Percentiles rank a stretch among this genome's conserved stretches.
Evolutionary conservation across 1,284 basidiomycete genomes (phyloP).

Genomic region (Tilletia walkeri): DNA sequence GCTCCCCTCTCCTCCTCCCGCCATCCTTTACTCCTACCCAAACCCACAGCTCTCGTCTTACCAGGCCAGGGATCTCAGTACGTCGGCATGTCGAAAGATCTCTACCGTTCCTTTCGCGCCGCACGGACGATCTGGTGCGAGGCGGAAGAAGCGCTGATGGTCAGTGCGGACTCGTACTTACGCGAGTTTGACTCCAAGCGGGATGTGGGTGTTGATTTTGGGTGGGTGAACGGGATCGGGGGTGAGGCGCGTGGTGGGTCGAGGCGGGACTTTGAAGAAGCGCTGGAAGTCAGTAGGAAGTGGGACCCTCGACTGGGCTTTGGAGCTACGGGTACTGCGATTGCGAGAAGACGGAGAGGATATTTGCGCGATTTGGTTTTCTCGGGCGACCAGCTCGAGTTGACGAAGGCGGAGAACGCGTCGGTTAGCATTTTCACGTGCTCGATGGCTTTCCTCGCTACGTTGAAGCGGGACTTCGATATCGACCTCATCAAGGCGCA

Average conservation of each 20-base stretch:
- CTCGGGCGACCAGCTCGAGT: slow-evolving; percentile 49
- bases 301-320: slow-evolving; percentile 34
- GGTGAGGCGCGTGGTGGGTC: neutral
- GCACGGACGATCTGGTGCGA: slow-evolving; percentile 49
- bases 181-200: slow-evolving; percentile 22
- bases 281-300: slow-evolving; percentile 35
- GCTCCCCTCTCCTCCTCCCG: slow-evolving; percentile 5
- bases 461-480: slow-evolving; percentile 47
- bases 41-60: slow-evolving; percentile 3
- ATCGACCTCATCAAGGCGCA: slow-evolving; percentile 48
- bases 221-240: neutral
- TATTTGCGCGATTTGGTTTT: slow-evolving; percentile 34
- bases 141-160: slow-evolving; percentile 47
- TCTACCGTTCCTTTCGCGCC: slow-evolving; percentile 45
- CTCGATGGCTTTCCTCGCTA: slow-evolving; percentile 48
- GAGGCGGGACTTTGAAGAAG: slow-evolving; percentile 37
- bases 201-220: slow-evolving; percentile 9
- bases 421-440: slow-evolving; percentile 49
- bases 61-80: slow-evolving; percentile 46
- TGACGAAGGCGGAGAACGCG: slow-evolving; percentile 51
- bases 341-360: slow-evolving; percentile 30
- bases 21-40: slow-evolving; percentile 13
- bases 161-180: slow-evolving; percentile 32
- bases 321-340: slow-evolving; percentile 32
- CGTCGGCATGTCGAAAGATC: slow-evolving; percentile 52